These are phyloP conservation scores for Periconia macrospinosa DNA, from an alignment of 2,329 filamentous ascomycete genomes.

Conservation along the genomic window DNA sequence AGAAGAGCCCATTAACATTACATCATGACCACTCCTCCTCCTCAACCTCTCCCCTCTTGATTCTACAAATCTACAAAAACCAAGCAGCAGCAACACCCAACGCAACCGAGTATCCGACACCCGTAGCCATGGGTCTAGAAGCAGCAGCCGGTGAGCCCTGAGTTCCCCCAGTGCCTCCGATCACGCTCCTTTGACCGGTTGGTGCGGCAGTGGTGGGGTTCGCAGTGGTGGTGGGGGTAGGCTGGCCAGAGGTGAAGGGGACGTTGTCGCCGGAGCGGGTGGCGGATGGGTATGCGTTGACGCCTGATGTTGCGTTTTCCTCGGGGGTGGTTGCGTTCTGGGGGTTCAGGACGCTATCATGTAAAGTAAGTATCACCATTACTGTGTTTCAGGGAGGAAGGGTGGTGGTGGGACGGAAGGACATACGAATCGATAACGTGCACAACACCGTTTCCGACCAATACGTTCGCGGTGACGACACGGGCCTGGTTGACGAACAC, in stretches of 20 bases:
- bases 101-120: neutral
- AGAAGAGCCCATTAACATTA: too few species aligned
- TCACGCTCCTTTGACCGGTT: neutral
- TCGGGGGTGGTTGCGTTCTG: conserved; percentile 51
- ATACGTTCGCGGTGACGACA: conserved; percentile 46
- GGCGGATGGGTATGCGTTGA: conserved; percentile 58
- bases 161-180: too few species aligned
- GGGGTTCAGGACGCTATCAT: conserved; percentile 55
- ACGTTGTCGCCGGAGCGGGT: conserved; percentile 46
- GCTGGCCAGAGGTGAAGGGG: conserved; percentile 60
- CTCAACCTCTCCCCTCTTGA: too few species aligned
- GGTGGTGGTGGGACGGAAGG: neutral
- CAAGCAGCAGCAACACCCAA: neutral
- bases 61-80: neutral
- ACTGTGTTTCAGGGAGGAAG: neutral
- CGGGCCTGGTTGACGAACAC: conserved; percentile 50
- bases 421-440: conserved; percentile 55
- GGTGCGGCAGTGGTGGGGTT: conserved; percentile 32
- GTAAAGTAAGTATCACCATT: neutral
- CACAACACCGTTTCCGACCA: conserved; percentile 51
- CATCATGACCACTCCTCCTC: too few species aligned
- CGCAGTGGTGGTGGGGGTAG: conserved; percentile 48
- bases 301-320: conserved; percentile 49
- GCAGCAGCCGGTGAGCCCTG: neutral
- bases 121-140: neutral